These are phyloP conservation scores for Camellia sinensis DNA, from an alignment of 148 eudicot genomes.

Conservation along the genomic window DNA sequence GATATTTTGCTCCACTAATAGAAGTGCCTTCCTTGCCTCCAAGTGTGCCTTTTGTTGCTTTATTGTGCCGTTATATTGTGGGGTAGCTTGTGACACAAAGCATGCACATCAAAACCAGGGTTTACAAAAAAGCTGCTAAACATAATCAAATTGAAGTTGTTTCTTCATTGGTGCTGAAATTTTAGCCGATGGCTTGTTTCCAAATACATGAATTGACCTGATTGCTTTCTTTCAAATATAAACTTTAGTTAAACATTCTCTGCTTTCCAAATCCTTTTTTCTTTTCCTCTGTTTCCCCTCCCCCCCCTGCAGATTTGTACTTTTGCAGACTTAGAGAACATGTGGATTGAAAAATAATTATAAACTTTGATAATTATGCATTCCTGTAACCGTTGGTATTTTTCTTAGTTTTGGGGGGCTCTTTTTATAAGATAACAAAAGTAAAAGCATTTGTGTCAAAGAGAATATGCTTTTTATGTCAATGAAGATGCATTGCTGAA, in stretches of 20 bases:
- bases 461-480: too few species aligned
- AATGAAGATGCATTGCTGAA: too few species aligned
- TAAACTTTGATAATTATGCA: too few species aligned
- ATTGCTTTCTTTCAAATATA: neutral
- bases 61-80: too few species aligned
- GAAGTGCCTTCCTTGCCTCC: too few species aligned
- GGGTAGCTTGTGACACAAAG: neutral
- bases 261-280: neutral
- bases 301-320: neutral
- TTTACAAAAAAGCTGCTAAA: neutral
- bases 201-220: neutral
- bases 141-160: neutral
- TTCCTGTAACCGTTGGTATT: too few species aligned
- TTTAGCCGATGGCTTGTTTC: neutral
- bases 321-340: neutral
- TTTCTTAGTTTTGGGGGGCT: neutral
- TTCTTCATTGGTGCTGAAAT: neutral
- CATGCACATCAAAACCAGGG: neutral
- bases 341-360: too few species aligned
- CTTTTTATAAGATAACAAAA: too few species aligned
- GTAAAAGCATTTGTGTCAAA: neutral
- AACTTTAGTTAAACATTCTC: neutral
- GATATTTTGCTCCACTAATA: too few species aligned
- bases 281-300: neutral
- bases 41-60: too few species aligned